Evolutionary conservation across 371 early-diverging fungal genomes (phyloP), one percentile per base, ranked within the genome.

Genomic region (Syncephalastrum sp.): DNA sequence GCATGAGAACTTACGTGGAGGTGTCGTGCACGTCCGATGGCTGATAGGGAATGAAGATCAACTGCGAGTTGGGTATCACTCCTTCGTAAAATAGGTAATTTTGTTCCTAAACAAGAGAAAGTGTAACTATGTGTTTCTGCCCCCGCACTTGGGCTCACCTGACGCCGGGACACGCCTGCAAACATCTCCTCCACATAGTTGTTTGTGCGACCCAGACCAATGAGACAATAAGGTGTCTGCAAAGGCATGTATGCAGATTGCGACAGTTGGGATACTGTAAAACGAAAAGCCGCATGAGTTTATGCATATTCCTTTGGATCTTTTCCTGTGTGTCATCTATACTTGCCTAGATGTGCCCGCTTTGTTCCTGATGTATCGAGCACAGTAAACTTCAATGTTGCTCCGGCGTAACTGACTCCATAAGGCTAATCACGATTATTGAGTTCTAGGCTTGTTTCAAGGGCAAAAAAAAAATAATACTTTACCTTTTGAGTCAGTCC

Each of bases 181-280:
- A 90, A 91, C 70, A 97, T 76, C 52, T 89, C 88, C 60, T 95
- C 94, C 3, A 97, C 89, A 72, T 97, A 95, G 59, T 95, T 95
- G 70, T 95, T 97, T 3, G 95, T 97, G 57, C 97, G 73, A 0
- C 96, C 96, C 4, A 97, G 81, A 5, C 97, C 97, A 62, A 94
- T 85, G 4, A 92, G 72, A 19, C 83, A 82, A 44, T 92, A 93
- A 0, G 96, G 95, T n/a, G 91, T 83, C n/a, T 83, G 82, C 8
- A 94, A 67, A 1, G 89, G 63, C 41, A 84, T 62, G 69, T 94
- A 94, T 7, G 85, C 80, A 3, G 91, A 79, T 59, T 92, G 92
- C 1, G 92, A 81, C 27, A 89, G 69, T 67, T 95, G 97, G 0
- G 89, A 82, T 5, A 89, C 86, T 82, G 61, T 23, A 46, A n/a